These are phyloP conservation scores for Liquidambar formosana DNA, from an alignment of 164 flowering plant genomes.

Conservation along the genomic window DNA sequence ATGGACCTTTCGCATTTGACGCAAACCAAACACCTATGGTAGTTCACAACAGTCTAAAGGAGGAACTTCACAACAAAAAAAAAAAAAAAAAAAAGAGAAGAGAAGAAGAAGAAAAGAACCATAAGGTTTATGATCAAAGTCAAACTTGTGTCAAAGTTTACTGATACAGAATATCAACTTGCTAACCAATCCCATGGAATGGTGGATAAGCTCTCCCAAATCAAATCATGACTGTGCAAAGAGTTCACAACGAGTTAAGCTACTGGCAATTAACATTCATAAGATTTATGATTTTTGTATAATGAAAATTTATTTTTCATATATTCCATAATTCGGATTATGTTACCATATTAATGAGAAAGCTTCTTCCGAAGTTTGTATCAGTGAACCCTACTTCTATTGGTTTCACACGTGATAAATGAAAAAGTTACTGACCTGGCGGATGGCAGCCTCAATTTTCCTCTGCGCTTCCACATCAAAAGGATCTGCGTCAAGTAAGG, in stretches of 20 bases:
- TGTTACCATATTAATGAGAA: too few relatives aligned
- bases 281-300: not conserved
- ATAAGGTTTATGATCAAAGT: not conserved
- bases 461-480: slow-evolving; percentile 96
- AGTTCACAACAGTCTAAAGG: too few relatives aligned
- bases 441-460: slow-evolving; percentile 96
- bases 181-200: too few relatives aligned
- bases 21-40: too few relatives aligned
- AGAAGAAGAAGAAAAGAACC: too few relatives aligned
- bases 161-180: too few relatives aligned
- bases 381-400: not conserved
- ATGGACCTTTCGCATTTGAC: too few relatives aligned
- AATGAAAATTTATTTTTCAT: not conserved
- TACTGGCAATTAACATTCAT: not conserved
- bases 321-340: not conserved
- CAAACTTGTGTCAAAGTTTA: not conserved
- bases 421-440: slow-evolving; percentile 61
- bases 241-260: not conserved
- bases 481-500: slow-evolving; percentile 90
- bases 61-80: too few relatives aligned
- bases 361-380: not conserved
- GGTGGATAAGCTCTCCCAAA: too few relatives aligned
- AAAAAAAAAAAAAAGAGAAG: too few relatives aligned
- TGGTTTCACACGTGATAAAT: not conserved
- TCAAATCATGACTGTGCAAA: not conserved